These are phyloP conservation scores for Adansonia madagascariensis DNA, from an alignment of 441 rosid genomes.

Conservation along the genomic window DNA sequence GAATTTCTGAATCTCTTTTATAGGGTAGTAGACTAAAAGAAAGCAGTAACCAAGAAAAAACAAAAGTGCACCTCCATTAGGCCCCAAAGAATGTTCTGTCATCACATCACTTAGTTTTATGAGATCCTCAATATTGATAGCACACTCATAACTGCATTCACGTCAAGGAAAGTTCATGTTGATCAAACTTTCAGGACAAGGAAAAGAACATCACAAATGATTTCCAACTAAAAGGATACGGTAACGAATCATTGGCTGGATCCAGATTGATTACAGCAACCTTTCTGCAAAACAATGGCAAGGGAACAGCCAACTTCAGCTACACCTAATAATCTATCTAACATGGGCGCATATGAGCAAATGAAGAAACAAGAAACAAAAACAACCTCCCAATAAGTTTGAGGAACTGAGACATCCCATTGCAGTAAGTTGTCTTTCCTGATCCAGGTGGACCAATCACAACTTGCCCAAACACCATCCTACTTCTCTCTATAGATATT, in stretches of 20 bases:
- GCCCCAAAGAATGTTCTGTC: slow-evolving; percentile 86
- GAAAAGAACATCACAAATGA: slow-evolving; percentile 10
- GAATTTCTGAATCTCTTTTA: background rate
- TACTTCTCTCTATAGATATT: background rate
- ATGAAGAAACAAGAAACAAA: slow-evolving; percentile 15
- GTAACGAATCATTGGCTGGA: slow-evolving; percentile 86
- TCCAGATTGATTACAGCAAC: slow-evolving; percentile 91
- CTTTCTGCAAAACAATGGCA: slow-evolving; percentile 58
- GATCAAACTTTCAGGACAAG: background rate
- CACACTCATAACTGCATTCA: slow-evolving; percentile 73
- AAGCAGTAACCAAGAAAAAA: background rate
- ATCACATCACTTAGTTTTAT: slow-evolving; percentile 78
- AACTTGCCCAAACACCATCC: slow-evolving; percentile 90
- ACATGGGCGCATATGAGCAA: background rate
- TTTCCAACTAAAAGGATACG: slow-evolving; percentile 48
- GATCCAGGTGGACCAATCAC: slow-evolving; percentile 97
- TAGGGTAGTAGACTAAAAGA: background rate
- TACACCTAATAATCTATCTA: background rate
- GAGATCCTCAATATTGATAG: slow-evolving; percentile 84
- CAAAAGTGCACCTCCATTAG: slow-evolving; percentile 71
- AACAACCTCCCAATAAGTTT: slow-evolving; percentile 76
- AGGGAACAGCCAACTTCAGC: background rate
- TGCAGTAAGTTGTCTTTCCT: slow-evolving; percentile 94
- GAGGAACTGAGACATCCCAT: slow-evolving; percentile 97
- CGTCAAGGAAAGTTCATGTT: slow-evolving; percentile 43